Conservation (phyloP, 2,329 filamentous ascomycete genomes). For the Uncinocarpus reesii region DNA sequence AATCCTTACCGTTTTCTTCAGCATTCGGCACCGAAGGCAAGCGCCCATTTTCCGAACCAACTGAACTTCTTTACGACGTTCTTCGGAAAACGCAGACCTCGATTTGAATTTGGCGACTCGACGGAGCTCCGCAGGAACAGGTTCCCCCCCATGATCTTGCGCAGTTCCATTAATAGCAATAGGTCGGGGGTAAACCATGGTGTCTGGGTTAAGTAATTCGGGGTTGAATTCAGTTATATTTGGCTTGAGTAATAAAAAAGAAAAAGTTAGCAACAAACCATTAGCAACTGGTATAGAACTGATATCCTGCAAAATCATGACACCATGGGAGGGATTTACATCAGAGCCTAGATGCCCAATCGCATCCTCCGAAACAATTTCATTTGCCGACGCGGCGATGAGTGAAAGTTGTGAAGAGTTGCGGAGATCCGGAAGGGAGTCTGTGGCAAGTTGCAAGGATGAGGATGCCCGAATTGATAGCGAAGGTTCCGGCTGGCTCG, state of each 20-base stretch:
- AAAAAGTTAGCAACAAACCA: not conserved
- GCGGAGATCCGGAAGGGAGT: constrained; percentile 29
- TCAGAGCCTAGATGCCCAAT: constrained; percentile 30
- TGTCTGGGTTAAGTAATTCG: constrained; percentile 23
- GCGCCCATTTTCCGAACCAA: constrained; percentile 51
- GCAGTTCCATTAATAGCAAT: constrained; percentile 36
- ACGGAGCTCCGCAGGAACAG: constrained; percentile 32
- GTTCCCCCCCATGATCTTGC: constrained; percentile 30
- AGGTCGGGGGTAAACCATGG: constrained; percentile 33
- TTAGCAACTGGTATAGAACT: not conserved
- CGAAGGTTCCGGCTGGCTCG: constrained; percentile 5
- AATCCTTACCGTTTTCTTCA: constrained; percentile 47
- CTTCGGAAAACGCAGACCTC: constrained; percentile 47
- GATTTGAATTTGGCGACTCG: constrained; percentile 39
- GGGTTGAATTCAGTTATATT: constrained; percentile 29
- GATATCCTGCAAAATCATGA: not conserved
- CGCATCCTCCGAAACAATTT: constrained; percentile 33
- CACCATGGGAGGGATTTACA: constrained; percentile 12
- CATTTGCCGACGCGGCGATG: constrained; percentile 39
- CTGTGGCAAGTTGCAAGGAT: constrained; percentile 28
- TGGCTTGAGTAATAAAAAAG: not conserved
- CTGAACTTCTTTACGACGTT: constrained; percentile 49
- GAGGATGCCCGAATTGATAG: constrained; percentile 25
- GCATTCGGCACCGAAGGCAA: constrained; percentile 53
- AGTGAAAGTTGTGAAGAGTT: constrained; percentile 36